phyloP scores from a whole-genome alignment of 257 asterid species.

The Solanum commersonii region DNA sequence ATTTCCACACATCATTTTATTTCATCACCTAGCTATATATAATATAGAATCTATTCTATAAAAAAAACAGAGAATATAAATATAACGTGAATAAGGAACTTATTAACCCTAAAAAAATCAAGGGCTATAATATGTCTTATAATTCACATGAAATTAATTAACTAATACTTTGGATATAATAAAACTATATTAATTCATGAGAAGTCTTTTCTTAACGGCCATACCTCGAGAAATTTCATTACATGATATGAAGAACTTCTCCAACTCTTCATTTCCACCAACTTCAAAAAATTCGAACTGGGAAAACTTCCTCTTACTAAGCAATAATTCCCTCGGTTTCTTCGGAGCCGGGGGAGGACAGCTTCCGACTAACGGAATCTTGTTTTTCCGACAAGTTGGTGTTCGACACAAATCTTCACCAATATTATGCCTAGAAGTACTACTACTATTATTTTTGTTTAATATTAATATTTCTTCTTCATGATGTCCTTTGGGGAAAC shows the following conservation, averaged over 20 bases:
- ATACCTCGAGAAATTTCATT: not conserved
- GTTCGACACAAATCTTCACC: constrained; percentile 14
- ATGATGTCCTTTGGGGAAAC: not conserved
- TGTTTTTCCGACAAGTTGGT: constrained; percentile 12
- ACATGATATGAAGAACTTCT: constrained; percentile 15
- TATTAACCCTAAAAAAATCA: not conserved
- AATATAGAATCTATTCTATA: not conserved
- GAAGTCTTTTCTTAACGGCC: constrained; percentile 8
- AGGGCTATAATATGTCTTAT: not conserved
- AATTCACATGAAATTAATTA: not conserved
- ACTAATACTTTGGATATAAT: not conserved
- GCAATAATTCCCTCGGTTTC: not conserved
- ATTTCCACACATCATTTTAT: not conserved
- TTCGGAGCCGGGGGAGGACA: constrained; percentile 24
- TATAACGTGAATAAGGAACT: not conserved
- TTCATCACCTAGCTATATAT: not conserved
- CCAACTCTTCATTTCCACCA: constrained; percentile 20
- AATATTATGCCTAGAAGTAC: not conserved
- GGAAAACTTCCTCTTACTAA: constrained; percentile 7
- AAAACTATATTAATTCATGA: not conserved
- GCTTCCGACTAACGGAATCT: constrained; percentile 11
- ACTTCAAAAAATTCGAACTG: constrained; percentile 10
- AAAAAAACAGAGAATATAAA: not conserved
- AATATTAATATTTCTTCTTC: not conserved
- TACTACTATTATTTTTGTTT: not conserved